Evolutionary conservation across 805 yeast species (phyloP), one percentile per base, ranked within the genome.

Genomic region (Brettanomyces naardenensis): DNA sequence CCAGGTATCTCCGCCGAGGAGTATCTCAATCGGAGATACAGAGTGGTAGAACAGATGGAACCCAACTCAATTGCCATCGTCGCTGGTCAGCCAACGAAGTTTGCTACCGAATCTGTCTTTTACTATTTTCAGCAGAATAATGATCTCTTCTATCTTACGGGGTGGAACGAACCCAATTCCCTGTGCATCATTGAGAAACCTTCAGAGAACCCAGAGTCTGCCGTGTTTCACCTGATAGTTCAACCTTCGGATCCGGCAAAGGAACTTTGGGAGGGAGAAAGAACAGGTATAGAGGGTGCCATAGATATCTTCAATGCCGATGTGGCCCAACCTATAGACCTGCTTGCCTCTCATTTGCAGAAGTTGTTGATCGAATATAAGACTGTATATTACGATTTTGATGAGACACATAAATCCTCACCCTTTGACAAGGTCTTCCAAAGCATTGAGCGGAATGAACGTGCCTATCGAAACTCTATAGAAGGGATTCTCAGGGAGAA

Each of bases 231-330:
- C 48, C 72, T 92, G 80, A 63, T 88, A 35, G 95, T 90, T 3
- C 95, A 88, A 3, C 88, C 87, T 13, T 81, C 82, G 54, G 83
- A 89, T 53, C 71, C 76, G 5, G 68, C 67, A 35, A 75, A 73
- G 18, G 98, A 92, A 60, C 75, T 81, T 45, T 92, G 99, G 99
- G 97, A 90, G 49, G 99, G 99, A 10, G 80, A 75, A 31, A 73
- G 95, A 49, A 81, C 94, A 14, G 99, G 99, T 1, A 69, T 79
- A 3, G 75, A 79, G 34, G 95, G 94, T 13, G 95, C 81, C 0
- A 62, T 61, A 29, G 90, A 87, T 35, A 75, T 79, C 33, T 92
- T 92, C 64, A 92, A 90, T 55, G 95, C 95, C 3, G 97, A 88
- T 58, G 69, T 69, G 36, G 78, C 84, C 5, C 71, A 70, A 28